Base-by-base conservation (phyloP, 495 filamentous ascomycete genomes). In the Xylaria curta region DNA sequence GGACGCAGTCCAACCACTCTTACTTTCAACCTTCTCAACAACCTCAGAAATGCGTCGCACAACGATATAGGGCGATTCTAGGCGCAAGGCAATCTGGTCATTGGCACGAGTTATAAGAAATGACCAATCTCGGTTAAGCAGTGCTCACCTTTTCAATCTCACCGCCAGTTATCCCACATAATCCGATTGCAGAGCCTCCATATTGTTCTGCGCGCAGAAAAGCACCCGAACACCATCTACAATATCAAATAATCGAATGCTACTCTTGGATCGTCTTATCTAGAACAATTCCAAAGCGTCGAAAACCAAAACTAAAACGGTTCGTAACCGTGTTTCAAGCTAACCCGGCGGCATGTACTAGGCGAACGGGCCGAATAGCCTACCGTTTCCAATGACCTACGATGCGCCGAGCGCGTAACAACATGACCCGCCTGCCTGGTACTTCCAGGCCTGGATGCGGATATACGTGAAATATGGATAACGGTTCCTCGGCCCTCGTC, bases 351-450 rank as follows among this genome's bases (percentile, higher is more conserved):
- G 24, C 40, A 47, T 28, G 38, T 49, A 46, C 44, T 66, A 66
- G 63, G 63, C 63, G 63, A 66, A 53, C 63, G 63, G 63, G 63
- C 63, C 63, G 63, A 66, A 28, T 38, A 49, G 24, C 38, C 63
- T 28, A 19, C 21, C 63, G 63, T 31, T 53, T 24, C 63, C 38
- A 51, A 51, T 51, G 51, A 66, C 63, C 44, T 49, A n/a, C n/a
- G 58, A 12, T 21, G 58, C 58, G 17, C 58, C 58, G 13, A 13
- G 24, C 53, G 53, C 53, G 26, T 31, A 56, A 56, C 28, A 28
- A 56, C 24, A 56, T 31, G 26, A 31, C 53, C 53, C 53, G 53
- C 53, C 53, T 7, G 4, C 53, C 53, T 21, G 51, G 9, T 28
- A 28, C 51, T 15, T 56, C 51, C 9, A 15, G 13, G 9, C 24